These are phyloP conservation scores for Alternaria dauci DNA, from an alignment of 2,329 filamentous ascomycete genomes.

Conservation along the genomic window DNA sequence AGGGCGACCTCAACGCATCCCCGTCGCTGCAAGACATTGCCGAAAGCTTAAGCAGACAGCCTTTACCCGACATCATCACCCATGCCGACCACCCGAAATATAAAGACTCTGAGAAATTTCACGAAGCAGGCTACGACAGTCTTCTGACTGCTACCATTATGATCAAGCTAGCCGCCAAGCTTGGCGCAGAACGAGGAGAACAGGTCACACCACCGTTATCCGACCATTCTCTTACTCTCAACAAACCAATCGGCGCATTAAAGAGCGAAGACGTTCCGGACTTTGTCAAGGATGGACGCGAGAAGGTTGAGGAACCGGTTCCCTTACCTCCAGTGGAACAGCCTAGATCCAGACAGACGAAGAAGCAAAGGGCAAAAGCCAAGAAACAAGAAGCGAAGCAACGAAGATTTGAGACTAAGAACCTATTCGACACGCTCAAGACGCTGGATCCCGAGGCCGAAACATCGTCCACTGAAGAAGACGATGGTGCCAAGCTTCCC, in stretches of 20 bases:
- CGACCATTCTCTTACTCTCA: not conserved
- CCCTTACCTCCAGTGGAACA: constrained; percentile 24
- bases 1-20: constrained; percentile 60
- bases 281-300: constrained; percentile 25
- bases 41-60: constrained; percentile 51
- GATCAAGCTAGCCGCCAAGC: constrained; percentile 63
- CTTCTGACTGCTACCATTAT: constrained; percentile 67
- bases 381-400: constrained; percentile 20
- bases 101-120: constrained; percentile 52
- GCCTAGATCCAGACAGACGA: not conserved
- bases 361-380: constrained; percentile 24
- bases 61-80: constrained; percentile 54
- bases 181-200: constrained; percentile 51
- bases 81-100: constrained; percentile 53
- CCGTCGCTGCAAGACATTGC: constrained; percentile 61
- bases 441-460: constrained; percentile 11
- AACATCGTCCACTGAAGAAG: constrained; percentile 19
- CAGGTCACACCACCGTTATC: constrained; percentile 3
- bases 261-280: constrained; percentile 17
- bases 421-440: constrained; percentile 37
- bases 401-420: constrained; percentile 35
- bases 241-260: constrained; percentile 2
- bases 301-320: constrained; percentile 26
- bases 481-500: constrained; percentile 9
- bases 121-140: constrained; percentile 72